These are phyloP conservation scores for Platismatia glauca DNA, from an alignment of 495 filamentous ascomycete species.

Conservation along the genomic window DNA sequence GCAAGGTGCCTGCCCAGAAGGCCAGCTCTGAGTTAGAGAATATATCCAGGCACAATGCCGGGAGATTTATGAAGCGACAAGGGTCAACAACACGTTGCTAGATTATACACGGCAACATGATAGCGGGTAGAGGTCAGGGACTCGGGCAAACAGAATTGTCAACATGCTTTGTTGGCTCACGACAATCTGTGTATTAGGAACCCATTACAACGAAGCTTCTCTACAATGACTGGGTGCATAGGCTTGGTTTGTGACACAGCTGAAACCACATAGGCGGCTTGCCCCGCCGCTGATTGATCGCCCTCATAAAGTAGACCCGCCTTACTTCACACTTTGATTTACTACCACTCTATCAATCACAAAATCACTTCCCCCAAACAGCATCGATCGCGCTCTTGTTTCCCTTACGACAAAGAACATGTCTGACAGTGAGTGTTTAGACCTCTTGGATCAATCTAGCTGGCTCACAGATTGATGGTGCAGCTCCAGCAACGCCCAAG, in stretches of 20 bases:
- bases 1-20: neutral
- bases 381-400: neutral
- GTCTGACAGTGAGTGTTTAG: slow-evolving; percentile 19
- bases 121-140: neutral
- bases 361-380: neutral
- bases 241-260: neutral
- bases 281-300: slow-evolving; percentile 7
- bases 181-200: neutral
- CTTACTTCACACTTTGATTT: neutral
- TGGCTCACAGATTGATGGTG: slow-evolving; percentile 1
- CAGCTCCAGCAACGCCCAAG: slow-evolving; percentile 13
- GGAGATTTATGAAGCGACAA: neutral
- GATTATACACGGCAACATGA: neutral
- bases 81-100: neutral
- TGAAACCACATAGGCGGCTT: slow-evolving; percentile 10
- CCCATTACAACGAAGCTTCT: neutral
- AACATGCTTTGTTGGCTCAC: neutral
- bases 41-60: neutral
- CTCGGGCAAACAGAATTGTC: neutral
- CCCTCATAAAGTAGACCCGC: neutral
- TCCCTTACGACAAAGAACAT: slow-evolving; percentile 4
- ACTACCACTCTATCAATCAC: slow-evolving; percentile 7
- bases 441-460: neutral
- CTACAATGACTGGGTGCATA: neutral
- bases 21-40: neutral